Base-by-base conservation (phyloP, 257 asterid species). In the Fraxinus pennsylvanica region DNA sequence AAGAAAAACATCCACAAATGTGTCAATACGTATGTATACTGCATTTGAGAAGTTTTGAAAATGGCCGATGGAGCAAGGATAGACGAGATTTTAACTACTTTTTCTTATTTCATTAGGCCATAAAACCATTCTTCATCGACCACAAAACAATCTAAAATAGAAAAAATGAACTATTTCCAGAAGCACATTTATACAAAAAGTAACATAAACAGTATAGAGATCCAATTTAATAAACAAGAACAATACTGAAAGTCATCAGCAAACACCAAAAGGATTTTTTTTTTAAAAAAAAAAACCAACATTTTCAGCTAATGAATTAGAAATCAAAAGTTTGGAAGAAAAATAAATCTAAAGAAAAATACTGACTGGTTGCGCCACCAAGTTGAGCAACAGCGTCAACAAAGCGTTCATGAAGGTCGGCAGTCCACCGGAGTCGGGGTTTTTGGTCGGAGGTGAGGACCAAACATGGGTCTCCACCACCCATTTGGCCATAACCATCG, bases 351-450 rank as follows among this genome's bases (percentile, higher is more conserved):
- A 74, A 74, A 50, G 71, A 59, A 54, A 82, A 82, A 81, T 71
- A 84, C 95, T 88, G 47, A 92, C 97, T 90, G 81, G 81, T 71
- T 54, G 97, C 86, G 67, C 97, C 97, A 73, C 97, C 97, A 52
- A 92, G 97, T 86, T 92, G 97, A 77, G 92, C 82, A 59, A 92
- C 97, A 84, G 96, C 96, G 61, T 92, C 97, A 73, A 92, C 88
- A 45, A 92, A 92, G 78, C 97, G 90, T 59, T 90, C 97, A 71
- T 92, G 97, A 68, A 92, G 96, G 82, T 92, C 96, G 52, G 91
- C 87, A 1, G 97, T 92, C 97, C 97, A 92, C 29, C 96, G 87
- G 25, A 92, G 96, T 70, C 97, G 92, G 66, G 97, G 96, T 75
- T 90, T 92, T 29, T 90, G 97, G 86, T 90, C 95, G 75, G 95